phyloP scores from a whole-genome alignment of 1,139 yeast genomes.

The Geotrichum reessii region DNA sequence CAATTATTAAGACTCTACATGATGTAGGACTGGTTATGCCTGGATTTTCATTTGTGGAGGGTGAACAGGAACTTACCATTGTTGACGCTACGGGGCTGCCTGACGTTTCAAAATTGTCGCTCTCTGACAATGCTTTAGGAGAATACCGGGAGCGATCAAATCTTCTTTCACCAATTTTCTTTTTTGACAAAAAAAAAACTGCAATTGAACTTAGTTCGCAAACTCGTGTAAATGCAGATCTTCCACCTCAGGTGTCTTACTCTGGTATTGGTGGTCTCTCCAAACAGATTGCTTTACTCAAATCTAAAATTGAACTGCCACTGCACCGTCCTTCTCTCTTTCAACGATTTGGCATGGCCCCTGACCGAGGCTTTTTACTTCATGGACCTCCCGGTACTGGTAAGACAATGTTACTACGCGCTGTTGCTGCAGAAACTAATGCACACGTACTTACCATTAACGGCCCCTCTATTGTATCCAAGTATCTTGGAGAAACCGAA shows the following conservation, averaged over 20 bases:
- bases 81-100: constrained; percentile 25
- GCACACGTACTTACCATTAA: constrained; percentile 82
- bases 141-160: constrained; percentile 8
- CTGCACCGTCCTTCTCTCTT: constrained; percentile 71
- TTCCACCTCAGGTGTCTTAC: constrained; percentile 44
- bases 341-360: constrained; percentile 84
- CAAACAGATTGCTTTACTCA: constrained; percentile 55
- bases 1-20: constrained; percentile 33
- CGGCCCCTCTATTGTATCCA: constrained; percentile 89
- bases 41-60: constrained; percentile 38
- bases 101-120: constrained; percentile 20
- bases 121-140: constrained; percentile 2
- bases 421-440: constrained; percentile 62
- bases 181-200: constrained; percentile 21
- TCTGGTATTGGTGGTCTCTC: constrained; percentile 71
- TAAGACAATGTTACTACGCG: constrained; percentile 78
- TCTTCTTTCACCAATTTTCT: constrained; percentile 16
- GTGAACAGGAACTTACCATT: constrained; percentile 15
- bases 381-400: constrained; percentile 98
- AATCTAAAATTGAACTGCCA: constrained; percentile 73
- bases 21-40: constrained; percentile 54
- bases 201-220: constrained; percentile 20
- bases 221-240: constrained; percentile 29
- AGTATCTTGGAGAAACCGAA: constrained; percentile 91
- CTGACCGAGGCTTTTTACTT: constrained; percentile 72